phyloP scores from a whole-genome alignment of 2,329 filamentous ascomycete species.

The Bipolaris victoriae region DNA sequence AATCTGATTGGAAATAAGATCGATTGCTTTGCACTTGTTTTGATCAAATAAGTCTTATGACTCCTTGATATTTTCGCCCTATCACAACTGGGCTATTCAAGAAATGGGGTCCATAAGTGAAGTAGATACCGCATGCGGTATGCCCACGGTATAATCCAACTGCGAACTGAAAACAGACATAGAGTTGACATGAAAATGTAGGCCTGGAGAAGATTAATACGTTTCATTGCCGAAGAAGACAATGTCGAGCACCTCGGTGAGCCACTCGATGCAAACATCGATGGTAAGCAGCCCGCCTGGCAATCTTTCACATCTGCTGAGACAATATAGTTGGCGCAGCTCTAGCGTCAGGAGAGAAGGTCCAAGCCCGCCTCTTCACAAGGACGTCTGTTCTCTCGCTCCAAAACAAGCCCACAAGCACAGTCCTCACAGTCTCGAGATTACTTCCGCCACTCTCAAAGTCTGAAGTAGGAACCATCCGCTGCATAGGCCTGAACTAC shows the following conservation, averaged over 20 bases:
- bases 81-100: too few relatives aligned
- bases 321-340: conserved; percentile 21
- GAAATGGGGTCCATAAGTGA: conserved; percentile 8
- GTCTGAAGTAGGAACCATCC: conserved; percentile 51
- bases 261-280: conserved; percentile 15
- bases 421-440: conserved; percentile 14
- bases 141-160: conserved; percentile 6
- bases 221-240: conserved; percentile 27
- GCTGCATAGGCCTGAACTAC: conserved; percentile 56
- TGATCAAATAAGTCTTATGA: background rate
- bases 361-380: conserved; percentile 19
- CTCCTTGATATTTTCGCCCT: background rate
- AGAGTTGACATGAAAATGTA: background rate
- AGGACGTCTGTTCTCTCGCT: conserved; percentile 12
- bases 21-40: background rate
- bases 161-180: background rate
- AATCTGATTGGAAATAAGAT: background rate
- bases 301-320: background rate
- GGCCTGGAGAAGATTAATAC: conserved; percentile 23
- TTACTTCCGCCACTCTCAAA: conserved; percentile 45
- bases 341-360: conserved; percentile 11
- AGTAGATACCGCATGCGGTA: background rate
- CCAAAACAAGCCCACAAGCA: conserved; percentile 9
- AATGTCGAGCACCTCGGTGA: conserved; percentile 22
- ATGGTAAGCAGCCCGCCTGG: conserved; percentile 10